Conservation (phyloP, 257 asterid species). For the Linaria vulgaris region DNA sequence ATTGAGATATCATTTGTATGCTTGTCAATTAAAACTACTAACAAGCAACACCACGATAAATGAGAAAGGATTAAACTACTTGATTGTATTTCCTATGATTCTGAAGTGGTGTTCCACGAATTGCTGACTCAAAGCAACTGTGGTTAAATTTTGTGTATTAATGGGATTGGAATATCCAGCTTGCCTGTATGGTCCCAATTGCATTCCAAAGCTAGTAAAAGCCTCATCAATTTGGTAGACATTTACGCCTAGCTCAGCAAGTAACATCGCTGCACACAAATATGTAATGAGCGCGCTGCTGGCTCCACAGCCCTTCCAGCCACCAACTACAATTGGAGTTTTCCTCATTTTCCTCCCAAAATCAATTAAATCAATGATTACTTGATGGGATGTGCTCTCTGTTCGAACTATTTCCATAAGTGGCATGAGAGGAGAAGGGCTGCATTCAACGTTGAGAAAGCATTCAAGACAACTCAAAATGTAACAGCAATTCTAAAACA, state of each 20-base stretch:
- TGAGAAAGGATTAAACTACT: background rate
- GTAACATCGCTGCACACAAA: conserved; percentile 47
- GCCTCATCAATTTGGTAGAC: conserved; percentile 45
- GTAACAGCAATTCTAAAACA: conserved; percentile 5
- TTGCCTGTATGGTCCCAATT: conserved; percentile 56
- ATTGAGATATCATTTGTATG: background rate
- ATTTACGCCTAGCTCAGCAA: conserved; percentile 49
- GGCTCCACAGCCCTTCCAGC: conserved; percentile 42
- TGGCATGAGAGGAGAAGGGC: conserved; percentile 49
- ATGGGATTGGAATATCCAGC: conserved; percentile 11
- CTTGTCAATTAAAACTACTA: background rate
- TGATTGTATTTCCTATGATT: conserved; percentile 2
- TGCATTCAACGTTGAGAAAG: conserved; percentile 29
- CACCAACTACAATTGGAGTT: conserved; percentile 50
- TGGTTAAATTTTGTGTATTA: background rate
- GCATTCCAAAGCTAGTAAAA: conserved; percentile 53
- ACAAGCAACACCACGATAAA: background rate
- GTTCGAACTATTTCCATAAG: conserved; percentile 47
- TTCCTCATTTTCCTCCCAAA: conserved; percentile 48
- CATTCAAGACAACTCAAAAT: conserved; percentile 7
- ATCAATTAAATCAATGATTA: conserved; percentile 44
- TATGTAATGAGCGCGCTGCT: conserved; percentile 46
- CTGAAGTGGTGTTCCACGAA: background rate
- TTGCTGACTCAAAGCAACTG: conserved; percentile 3
- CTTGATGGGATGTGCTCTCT: conserved; percentile 40